Evolutionary conservation across 805 yeast genomes (phyloP).

Genomic region (Komagataella pastoris): DNA sequence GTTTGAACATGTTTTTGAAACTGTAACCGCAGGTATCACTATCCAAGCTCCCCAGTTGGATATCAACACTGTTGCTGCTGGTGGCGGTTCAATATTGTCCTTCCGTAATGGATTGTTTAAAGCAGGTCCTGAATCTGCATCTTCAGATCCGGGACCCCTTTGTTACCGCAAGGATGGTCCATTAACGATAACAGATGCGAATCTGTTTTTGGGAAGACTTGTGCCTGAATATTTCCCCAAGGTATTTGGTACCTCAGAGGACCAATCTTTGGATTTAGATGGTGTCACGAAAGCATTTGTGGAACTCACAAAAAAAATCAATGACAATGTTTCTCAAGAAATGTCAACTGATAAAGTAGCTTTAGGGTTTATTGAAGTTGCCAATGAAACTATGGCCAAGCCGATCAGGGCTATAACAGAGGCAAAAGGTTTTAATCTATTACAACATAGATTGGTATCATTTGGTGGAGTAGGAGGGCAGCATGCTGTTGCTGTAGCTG

Average conservation of each 20-base stretch:
- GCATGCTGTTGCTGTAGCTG: constrained; percentile 70
- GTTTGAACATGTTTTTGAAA: constrained; percentile 70
- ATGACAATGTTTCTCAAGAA: constrained; percentile 25
- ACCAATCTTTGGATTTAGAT: constrained; percentile 52
- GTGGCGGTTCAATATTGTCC: constrained; percentile 61
- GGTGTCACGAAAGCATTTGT: constrained; percentile 35
- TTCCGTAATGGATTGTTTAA: constrained; percentile 63
- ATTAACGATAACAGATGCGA: constrained; percentile 77
- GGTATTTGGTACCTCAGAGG: constrained; percentile 72
- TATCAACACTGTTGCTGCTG: constrained; percentile 75
- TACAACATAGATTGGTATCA: constrained; percentile 61
- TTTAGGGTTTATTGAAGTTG: constrained; percentile 68
- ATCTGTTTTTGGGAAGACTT: constrained; percentile 56
- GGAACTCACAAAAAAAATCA: constrained; percentile 42
- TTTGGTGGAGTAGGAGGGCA: constrained; percentile 96
- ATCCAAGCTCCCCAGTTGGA: constrained; percentile 79
- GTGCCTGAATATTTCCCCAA: constrained; percentile 67
- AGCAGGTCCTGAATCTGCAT: constrained; percentile 82
- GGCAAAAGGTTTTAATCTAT: constrained; percentile 60
- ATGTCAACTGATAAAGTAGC: constrained; percentile 61
- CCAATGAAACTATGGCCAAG: constrained; percentile 83
- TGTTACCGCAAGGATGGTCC: constrained; percentile 81
- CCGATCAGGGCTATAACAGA: constrained; percentile 80
- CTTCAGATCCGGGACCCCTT: constrained; percentile 86
- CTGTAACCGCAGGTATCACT: constrained; percentile 71